Evolutionary conservation across 108 stramenopile genomes (phyloP).

Genomic region (Pseudonitzschia multiseries): DNA sequence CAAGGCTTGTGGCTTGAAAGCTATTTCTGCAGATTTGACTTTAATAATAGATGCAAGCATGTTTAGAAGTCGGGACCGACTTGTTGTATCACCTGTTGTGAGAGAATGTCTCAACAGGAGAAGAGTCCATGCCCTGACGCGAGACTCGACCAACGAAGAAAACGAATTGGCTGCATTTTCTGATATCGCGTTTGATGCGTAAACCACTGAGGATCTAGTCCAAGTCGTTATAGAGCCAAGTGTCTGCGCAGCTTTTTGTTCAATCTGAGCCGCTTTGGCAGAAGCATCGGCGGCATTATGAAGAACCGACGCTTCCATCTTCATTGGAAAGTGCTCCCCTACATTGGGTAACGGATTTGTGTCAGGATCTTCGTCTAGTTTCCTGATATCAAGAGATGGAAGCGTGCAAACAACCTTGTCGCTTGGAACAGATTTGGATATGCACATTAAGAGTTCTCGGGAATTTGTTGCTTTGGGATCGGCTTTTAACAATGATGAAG

Average conservation of each 20-base stretch:
- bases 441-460: constrained; percentile 30
- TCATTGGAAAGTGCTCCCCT: constrained; percentile 32
- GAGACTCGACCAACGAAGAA: constrained; percentile 50
- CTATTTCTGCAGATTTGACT: constrained; percentile 31
- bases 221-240: constrained; percentile 46
- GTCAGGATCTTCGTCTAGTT: constrained; percentile 29
- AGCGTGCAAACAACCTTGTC: constrained; percentile 51
- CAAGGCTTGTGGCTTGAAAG: constrained; percentile 43
- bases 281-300: constrained; percentile 36
- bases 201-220: constrained; percentile 54
- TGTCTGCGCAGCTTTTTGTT: constrained; percentile 40
- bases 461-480: constrained; percentile 16
- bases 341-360: constrained; percentile 36
- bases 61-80: constrained; percentile 44
- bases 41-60: constrained; percentile 53
- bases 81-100: constrained; percentile 48
- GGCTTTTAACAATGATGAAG: constrained; percentile 13
- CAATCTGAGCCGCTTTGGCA: constrained; percentile 36
- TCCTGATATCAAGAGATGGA: constrained; percentile 49
- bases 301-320: constrained; percentile 46
- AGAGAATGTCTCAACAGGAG: constrained; percentile 61
- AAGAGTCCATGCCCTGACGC: constrained; percentile 60
- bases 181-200: constrained; percentile 44
- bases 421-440: constrained; percentile 29
- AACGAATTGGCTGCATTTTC: constrained; percentile 54